phyloP scores from a whole-genome alignment of 352 stramenopile species.

The Peronosclerospora sorghi region DNA sequence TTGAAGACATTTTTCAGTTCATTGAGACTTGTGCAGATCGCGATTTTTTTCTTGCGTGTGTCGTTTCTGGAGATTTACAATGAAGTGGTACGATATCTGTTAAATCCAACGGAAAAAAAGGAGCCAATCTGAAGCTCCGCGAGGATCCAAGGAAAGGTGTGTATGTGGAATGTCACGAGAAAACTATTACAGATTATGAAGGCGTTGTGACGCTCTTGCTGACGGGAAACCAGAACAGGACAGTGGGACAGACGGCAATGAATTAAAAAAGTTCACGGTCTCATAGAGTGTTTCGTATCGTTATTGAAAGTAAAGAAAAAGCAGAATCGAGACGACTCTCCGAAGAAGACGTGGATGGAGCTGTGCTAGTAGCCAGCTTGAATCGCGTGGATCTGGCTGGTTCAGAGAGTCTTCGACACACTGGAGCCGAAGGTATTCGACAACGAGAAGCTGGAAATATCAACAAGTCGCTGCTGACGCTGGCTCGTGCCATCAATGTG shows the following conservation, averaged over 20 bases:
- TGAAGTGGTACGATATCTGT: slow-evolving; percentile 94
- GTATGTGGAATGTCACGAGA: slow-evolving; percentile 93
- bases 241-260: slow-evolving; percentile 64
- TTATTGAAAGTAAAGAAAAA: slow-evolving; percentile 77
- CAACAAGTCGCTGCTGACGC: slow-evolving; percentile 92
- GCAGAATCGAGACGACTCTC: slow-evolving; percentile 28
- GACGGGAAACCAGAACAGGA: slow-evolving; percentile 52
- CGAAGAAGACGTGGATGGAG: slow-evolving; percentile 61
- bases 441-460: slow-evolving; percentile 95
- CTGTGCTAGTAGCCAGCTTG: slow-evolving; percentile 89
- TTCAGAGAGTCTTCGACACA: slow-evolving; percentile 93
- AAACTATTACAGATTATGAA: slow-evolving; percentile 83
- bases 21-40: slow-evolving; percentile 73
- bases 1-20: slow-evolving; percentile 90
- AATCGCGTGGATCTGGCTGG: slow-evolving; percentile 97
- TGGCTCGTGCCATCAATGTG: slow-evolving; percentile 90
- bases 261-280: slow-evolving; percentile 74
- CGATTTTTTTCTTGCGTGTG: slow-evolving; percentile 91
- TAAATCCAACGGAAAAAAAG: slow-evolving; percentile 49
- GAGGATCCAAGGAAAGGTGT: slow-evolving; percentile 93
- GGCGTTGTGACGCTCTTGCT: no score
- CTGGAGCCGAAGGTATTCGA: slow-evolving; percentile 87
- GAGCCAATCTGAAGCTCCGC: slow-evolving; percentile 66
- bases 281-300: slow-evolving; percentile 75
- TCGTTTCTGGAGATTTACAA: slow-evolving; percentile 99